Conservation (phyloP, 2,329 filamentous ascomycete species). For the Cladosporium sphaerospermum region DNA sequence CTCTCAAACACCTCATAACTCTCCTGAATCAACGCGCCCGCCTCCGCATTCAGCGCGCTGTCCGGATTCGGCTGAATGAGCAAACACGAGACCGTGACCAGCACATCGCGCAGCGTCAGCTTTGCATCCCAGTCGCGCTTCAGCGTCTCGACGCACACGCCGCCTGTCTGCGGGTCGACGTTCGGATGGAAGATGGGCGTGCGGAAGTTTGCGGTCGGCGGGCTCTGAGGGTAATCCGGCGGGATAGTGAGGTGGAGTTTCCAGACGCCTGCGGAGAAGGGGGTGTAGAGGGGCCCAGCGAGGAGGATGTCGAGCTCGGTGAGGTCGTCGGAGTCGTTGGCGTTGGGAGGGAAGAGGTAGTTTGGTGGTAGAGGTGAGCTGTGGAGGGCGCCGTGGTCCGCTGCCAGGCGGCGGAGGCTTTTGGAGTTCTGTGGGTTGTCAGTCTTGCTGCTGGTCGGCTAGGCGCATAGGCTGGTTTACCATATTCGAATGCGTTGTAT, state of each 20-base stretch:
- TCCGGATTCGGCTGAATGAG: conserved; percentile 60
- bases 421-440: conserved; percentile 37
- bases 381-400: conserved; percentile 54
- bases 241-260: conserved; percentile 55
- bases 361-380: conserved; percentile 52
- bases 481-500: no score
- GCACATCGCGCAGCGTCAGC: conserved; percentile 53
- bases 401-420: conserved; percentile 52
- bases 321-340: conserved; percentile 44
- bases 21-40: conserved; percentile 53
- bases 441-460: not conserved
- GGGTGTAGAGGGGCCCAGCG: conserved; percentile 54
- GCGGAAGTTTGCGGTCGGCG: conserved; percentile 54
- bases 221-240: conserved; percentile 46
- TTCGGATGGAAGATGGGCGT: conserved; percentile 61
- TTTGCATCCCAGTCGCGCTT: conserved; percentile 57
- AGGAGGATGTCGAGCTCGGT: conserved; percentile 53
- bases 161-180: conserved; percentile 55
- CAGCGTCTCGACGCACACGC: conserved; percentile 58
- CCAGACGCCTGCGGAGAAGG: conserved; percentile 55
- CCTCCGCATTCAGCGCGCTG: conserved; percentile 56
- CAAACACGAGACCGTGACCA: conserved; percentile 55
- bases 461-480: no score
- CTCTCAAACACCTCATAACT: conserved; percentile 53
- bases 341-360: conserved; percentile 49